Evolutionary conservation across 2,329 filamentous ascomycete species (phyloP).

Genomic region (Basipetospora chlamydospora): DNA sequence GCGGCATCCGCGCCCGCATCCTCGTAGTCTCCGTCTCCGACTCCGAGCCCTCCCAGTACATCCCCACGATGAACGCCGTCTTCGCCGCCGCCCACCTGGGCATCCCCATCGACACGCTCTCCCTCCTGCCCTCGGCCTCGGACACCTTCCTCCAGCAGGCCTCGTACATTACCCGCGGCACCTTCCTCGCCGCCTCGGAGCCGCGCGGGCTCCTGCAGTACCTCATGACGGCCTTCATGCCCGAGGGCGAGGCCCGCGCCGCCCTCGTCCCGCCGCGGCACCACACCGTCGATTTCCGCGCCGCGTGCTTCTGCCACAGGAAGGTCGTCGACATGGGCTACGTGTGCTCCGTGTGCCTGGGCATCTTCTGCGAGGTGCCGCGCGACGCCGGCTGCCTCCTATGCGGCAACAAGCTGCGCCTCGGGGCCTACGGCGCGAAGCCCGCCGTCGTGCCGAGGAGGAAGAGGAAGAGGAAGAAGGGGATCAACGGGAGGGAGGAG

Average conservation of each 20-base stretch:
- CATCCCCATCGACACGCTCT: slow-evolving; percentile 85
- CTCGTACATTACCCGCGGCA: slow-evolving; percentile 44
- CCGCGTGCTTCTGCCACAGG: slow-evolving; percentile 96
- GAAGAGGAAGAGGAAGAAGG: slow-evolving; percentile 65
- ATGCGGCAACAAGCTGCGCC: slow-evolving; percentile 63
- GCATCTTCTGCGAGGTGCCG: slow-evolving; percentile 67
- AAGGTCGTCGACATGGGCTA: slow-evolving; percentile 83
- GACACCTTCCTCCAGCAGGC: slow-evolving; percentile 93
- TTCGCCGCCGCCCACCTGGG: slow-evolving; percentile 82
- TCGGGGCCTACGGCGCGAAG: slow-evolving; percentile 62
- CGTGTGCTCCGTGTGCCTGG: slow-evolving; percentile 91
- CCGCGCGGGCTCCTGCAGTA: slow-evolving; percentile 73
- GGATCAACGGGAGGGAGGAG: slow-evolving; percentile 38
- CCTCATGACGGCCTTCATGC: slow-evolving; percentile 85
- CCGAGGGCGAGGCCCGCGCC: slow-evolving; percentile 39
- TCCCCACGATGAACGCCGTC: slow-evolving; percentile 95
- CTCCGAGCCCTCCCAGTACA: slow-evolving; percentile 78
- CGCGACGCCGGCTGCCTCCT: slow-evolving; percentile 59
- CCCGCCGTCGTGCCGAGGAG: slow-evolving; percentile 59
- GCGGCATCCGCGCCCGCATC: slow-evolving; percentile 62
- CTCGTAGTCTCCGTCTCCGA: slow-evolving; percentile 82
- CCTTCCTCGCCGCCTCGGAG: slow-evolving; percentile 35
- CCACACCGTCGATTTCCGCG: slow-evolving; percentile 84
- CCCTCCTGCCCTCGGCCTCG: slow-evolving; percentile 67
- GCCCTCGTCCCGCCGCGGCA: slow-evolving; percentile 66